These are phyloP conservation scores for Populus ilicifolia DNA, from an alignment of 345 rosid genomes.

Conservation along the genomic window DNA sequence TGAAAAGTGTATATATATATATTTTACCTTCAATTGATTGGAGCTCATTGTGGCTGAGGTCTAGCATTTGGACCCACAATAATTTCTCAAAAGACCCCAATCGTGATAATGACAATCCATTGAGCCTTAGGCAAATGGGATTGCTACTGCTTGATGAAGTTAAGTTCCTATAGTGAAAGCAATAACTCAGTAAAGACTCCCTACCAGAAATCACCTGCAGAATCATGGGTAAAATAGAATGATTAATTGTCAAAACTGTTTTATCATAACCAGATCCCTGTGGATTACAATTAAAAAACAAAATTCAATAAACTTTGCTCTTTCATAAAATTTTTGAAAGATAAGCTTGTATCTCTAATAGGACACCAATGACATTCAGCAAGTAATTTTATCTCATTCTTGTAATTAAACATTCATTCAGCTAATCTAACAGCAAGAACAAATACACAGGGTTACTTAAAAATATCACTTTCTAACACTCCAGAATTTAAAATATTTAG, in stretches of 20 bases:
- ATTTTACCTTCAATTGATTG: constrained; percentile 69
- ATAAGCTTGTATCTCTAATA: not conserved
- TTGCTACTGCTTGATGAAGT: constrained; percentile 19
- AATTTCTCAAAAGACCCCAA: constrained; percentile 64
- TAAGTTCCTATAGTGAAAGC: constrained; percentile 38
- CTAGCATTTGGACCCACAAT: constrained; percentile 86
- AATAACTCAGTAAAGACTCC: constrained; percentile 48
- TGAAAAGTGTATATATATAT: not conserved
- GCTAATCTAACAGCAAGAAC: not conserved
- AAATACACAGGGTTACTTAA: not conserved
- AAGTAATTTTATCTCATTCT: not conserved
- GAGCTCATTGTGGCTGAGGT: constrained; percentile 82
- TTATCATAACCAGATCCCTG: constrained; percentile 3
- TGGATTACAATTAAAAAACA: not conserved
- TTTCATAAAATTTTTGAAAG: too few species aligned
- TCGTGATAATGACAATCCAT: constrained; percentile 65
- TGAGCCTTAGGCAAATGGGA: constrained; percentile 58
- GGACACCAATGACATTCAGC: not conserved
- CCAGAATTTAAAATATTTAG: not conserved
- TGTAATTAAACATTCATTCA: not conserved
- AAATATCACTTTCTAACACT: not conserved
- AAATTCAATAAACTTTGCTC: not conserved
- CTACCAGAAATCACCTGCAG: constrained; percentile 63
- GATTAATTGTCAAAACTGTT: not conserved
- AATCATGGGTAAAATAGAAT: constrained; percentile 18